Conservation (phyloP, 805 yeast genomes). For the Lipomyces oligophaga region DNA sequence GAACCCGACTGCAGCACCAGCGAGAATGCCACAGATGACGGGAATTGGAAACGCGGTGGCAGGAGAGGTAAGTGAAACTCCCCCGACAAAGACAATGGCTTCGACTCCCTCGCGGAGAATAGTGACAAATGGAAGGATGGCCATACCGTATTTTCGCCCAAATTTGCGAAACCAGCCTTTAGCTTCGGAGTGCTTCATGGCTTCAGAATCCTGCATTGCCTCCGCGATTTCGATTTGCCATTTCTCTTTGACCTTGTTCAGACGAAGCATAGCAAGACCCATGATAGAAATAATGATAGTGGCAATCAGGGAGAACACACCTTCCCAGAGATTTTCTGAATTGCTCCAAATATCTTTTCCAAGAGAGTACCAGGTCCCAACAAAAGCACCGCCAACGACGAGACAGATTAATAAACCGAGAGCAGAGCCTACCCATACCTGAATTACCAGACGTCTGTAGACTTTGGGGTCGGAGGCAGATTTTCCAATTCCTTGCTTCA, state of each 20-base stretch:
- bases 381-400: constrained; percentile 84
- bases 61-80: constrained; percentile 71
- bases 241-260: constrained; percentile 93
- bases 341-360: constrained; percentile 78
- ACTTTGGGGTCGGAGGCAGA: constrained; percentile 38
- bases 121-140: constrained; percentile 83
- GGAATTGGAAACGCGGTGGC: constrained; percentile 87
- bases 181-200: constrained; percentile 31
- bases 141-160: constrained; percentile 78
- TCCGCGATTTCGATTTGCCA: constrained; percentile 94
- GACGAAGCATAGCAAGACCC: constrained; percentile 96
- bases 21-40: constrained; percentile 79
- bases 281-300: constrained; percentile 81
- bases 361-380: constrained; percentile 83
- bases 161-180: constrained; percentile 44
- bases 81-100: constrained; percentile 94
- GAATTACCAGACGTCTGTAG: constrained; percentile 61
- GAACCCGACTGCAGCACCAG: constrained; percentile 70
- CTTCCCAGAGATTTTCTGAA: constrained; percentile 97
- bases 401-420: constrained; percentile 76
- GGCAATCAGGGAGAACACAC: constrained; percentile 87
- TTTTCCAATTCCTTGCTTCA: constrained; percentile 79
- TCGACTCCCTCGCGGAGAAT: constrained; percentile 95
- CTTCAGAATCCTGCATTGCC: constrained; percentile 61
- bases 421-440: constrained; percentile 82